Evolutionary conservation across 192 early-diverging fungal species (phyloP).

Genomic region (Rhizophagus sp.): DNA sequence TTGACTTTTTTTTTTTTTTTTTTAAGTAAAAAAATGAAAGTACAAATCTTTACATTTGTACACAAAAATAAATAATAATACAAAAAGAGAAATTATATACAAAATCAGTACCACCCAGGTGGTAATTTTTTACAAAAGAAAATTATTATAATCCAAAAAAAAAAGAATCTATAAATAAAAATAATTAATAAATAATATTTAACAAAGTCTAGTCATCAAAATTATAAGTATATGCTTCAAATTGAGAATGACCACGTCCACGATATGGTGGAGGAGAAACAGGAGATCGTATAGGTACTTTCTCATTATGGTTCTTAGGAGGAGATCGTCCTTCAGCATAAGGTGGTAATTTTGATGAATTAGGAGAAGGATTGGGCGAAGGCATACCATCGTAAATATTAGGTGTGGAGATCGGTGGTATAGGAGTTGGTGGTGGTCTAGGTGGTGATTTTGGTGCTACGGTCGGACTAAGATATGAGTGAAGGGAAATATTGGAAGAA

Average conservation of each 20-base stretch:
- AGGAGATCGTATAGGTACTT: neutral
- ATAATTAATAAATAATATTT: too few species aligned
- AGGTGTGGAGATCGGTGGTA: neutral
- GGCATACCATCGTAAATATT: neutral
- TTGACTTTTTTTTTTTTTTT: too few species aligned
- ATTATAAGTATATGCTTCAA: slow-evolving; percentile 10
- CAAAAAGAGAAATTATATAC: too few species aligned
- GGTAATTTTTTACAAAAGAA: too few species aligned
- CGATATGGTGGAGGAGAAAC: neutral
- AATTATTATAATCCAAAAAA: too few species aligned
- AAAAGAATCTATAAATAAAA: too few species aligned
- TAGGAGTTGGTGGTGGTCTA: neutral
- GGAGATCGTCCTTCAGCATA: neutral
- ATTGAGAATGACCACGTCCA: neutral
- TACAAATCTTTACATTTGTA: too few species aligned
- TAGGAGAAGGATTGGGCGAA: neutral
- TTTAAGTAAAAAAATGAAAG: too few species aligned
- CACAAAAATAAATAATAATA: too few species aligned
- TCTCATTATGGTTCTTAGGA: neutral
- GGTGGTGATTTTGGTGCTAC: slow-evolving; percentile 1
- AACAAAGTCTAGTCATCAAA: neutral
- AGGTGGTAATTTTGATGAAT: slow-evolving; percentile 1
- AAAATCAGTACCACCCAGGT: too few species aligned
- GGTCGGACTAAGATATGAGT: neutral
- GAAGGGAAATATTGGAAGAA: neutral